Percentiles rank a stretch among this genome's conserved stretches.
phyloP scores from a whole-genome alignment of 768 basidiomycete genomes.

The Neoboletus brunneissimus region DNA sequence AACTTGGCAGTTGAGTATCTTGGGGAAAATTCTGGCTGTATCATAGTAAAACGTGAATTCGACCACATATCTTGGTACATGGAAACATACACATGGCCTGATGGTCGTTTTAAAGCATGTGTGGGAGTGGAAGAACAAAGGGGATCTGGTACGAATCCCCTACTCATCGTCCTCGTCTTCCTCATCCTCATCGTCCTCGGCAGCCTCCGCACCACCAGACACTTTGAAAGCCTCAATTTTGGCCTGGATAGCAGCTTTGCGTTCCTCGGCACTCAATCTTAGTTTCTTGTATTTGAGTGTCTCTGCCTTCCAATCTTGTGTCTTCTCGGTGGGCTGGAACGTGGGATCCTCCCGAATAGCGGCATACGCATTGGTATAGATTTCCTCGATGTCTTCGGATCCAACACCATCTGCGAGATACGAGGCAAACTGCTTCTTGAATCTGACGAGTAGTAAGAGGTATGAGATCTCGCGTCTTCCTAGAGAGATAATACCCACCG shows the following conservation, averaged over 20 bases:
- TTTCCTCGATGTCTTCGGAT: constrained; percentile 96
- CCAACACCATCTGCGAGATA: constrained; percentile 96
- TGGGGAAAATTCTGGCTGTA: constrained; percentile 38
- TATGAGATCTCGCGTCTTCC: constrained; percentile 3
- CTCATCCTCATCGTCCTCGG: constrained; percentile 34
- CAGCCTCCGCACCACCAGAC: constrained; percentile 46
- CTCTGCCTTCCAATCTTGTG: constrained; percentile 90
- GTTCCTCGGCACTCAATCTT: constrained; percentile 74
- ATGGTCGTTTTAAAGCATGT: constrained; percentile 13
- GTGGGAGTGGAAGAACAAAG: neutral
- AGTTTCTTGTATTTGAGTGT: constrained; percentile 61
- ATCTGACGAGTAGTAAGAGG: constrained; percentile 43
- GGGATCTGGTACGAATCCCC: constrained; percentile 20
- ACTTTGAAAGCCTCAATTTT: constrained; percentile 92
- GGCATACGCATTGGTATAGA: constrained; percentile 89
- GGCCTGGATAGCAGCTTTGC: constrained; percentile 73
- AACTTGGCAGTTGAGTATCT: constrained; percentile 53
- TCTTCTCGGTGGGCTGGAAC: constrained; percentile 88
- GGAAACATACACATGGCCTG: constrained; percentile 19
- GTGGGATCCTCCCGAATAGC: constrained; percentile 93
- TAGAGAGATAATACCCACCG: constrained; percentile 46
- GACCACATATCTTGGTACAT: constrained; percentile 14
- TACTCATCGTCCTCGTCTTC: constrained; percentile 52
- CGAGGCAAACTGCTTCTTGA: constrained; percentile 95
- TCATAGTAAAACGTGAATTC: constrained; percentile 12